phyloP scores from a whole-genome alignment of 1,284 basidiomycete genomes.

The Stygiomarasmius scandens region DNA sequence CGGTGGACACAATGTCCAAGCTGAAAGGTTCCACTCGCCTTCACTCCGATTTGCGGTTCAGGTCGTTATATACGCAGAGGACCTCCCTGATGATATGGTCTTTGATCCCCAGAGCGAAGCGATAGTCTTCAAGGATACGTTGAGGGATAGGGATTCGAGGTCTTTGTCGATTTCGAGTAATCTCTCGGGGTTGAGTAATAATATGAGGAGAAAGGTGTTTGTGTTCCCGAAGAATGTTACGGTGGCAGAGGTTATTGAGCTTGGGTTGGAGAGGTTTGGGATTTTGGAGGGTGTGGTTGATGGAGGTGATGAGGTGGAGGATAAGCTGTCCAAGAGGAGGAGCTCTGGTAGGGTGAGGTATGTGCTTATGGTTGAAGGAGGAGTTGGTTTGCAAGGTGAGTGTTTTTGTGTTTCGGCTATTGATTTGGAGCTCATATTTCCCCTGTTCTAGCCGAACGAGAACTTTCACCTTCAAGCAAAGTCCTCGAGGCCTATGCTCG shows the following conservation, averaged over 20 bases:
- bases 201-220: conserved; percentile 74
- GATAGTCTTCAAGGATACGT: conserved; percentile 78
- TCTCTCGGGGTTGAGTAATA: conserved; percentile 58
- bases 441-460: conserved; percentile 57
- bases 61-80: conserved; percentile 83
- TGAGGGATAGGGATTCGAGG: conserved; percentile 48
- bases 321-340: conserved; percentile 81
- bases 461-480: conserved; percentile 76
- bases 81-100: conserved; percentile 90
- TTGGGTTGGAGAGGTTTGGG: conserved; percentile 89
- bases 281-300: conserved; percentile 95
- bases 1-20: conserved; percentile 48
- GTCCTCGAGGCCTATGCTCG: conserved; percentile 83
- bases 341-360: conserved; percentile 84
- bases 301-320: conserved; percentile 96
- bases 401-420: conserved; percentile 4
- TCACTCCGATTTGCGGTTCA: conserved; percentile 85
- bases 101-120: conserved; percentile 93
- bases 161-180: conserved; percentile 31
- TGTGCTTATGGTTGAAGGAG: conserved; percentile 58
- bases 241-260: conserved; percentile 94
- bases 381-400: conserved; percentile 55
- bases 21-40: conserved; percentile 78
- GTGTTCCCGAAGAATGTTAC: conserved; percentile 92
- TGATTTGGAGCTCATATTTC: conserved; percentile 9